Evolutionary conservation across 2,329 filamentous ascomycete genomes (phyloP).

Genomic region (Fusarium sororula): DNA sequence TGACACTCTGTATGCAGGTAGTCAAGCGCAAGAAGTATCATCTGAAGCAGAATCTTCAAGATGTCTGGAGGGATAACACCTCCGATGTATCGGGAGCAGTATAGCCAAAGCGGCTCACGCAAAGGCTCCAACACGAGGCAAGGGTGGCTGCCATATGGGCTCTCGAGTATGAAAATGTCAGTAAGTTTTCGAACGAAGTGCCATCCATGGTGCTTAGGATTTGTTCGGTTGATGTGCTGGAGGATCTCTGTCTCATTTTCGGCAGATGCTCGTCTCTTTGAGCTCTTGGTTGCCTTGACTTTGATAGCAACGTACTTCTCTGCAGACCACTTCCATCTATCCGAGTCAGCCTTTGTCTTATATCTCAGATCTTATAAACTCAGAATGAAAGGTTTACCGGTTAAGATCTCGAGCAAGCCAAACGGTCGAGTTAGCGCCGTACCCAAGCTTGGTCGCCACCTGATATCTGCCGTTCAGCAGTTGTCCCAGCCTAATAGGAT

Average conservation of each 20-base stretch:
- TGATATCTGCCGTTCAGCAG: constrained; percentile 31
- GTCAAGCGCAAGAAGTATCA: constrained; percentile 34
- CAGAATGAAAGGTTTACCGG: background rate
- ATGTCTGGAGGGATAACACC: constrained; percentile 29
- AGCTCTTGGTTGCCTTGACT: constrained; percentile 8
- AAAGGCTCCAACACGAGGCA: constrained; percentile 36
- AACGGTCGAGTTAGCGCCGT: constrained; percentile 35
- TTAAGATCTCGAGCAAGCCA: constrained; percentile 37
- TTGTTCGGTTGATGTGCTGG: constrained; percentile 15
- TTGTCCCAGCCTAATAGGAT: constrained; percentile 23
- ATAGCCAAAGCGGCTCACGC: constrained; percentile 40
- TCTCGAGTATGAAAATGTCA: constrained; percentile 20
- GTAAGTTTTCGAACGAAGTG: constrained; percentile 33
- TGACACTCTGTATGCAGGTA: constrained; percentile 38
- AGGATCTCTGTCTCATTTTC: constrained; percentile 30
- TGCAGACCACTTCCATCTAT: background rate
- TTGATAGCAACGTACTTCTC: constrained; percentile 39
- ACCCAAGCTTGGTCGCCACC: constrained; percentile 34
- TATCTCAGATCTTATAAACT: background rate
- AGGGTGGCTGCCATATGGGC: constrained; percentile 2
- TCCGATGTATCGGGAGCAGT: constrained; percentile 28
- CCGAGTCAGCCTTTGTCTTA: accelerated
- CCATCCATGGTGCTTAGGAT: constrained; percentile 23
- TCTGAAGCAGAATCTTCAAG: constrained; percentile 35
- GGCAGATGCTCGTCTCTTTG: background rate